A percentile compares a stretch with the other conserved stretches of the same genome.
Conservation (phyloP, 176 grass and related monocot genomes). For the Poa pratensis region DNA sequence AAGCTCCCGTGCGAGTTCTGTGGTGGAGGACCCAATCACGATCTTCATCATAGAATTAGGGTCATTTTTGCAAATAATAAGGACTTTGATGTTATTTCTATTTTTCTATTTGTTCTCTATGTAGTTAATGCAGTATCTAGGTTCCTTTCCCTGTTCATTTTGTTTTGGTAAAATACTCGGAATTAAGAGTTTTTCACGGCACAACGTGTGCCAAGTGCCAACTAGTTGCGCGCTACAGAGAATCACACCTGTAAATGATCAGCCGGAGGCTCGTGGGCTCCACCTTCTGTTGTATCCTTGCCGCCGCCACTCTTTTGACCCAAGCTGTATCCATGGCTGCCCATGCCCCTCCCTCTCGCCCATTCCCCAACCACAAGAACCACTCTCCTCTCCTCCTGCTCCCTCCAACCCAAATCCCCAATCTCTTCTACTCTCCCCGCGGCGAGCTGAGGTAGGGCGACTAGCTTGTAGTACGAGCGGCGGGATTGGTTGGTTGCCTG, state of each 20-base stretch:
- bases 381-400: not conserved
- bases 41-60: not conserved
- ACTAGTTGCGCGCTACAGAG: not conserved
- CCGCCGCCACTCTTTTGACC: slow-evolving; percentile 37
- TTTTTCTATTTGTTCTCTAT: too few relatives aligned
- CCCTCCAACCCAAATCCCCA: not conserved
- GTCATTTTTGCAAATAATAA: not conserved
- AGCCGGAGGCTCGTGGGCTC: slow-evolving; percentile 22
- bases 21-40: not conserved
- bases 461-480: not conserved
- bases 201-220: not conserved
- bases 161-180: not conserved
- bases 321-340: slow-evolving; percentile 29
- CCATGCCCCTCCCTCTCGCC: not conserved
- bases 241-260: not conserved
- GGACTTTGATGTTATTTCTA: not conserved
- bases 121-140: too few relatives aligned
- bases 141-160: too few relatives aligned
- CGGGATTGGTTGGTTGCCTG: slow-evolving; percentile 23
- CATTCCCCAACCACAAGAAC: not conserved
- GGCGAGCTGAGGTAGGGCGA: not conserved
- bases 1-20: not conserved
- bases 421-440: not conserved
- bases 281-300: slow-evolving; percentile 12
- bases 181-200: not conserved